Conservation (phyloP, 495 filamentous ascomycete genomes). For the Antarctomyces pellizariae region DNA sequence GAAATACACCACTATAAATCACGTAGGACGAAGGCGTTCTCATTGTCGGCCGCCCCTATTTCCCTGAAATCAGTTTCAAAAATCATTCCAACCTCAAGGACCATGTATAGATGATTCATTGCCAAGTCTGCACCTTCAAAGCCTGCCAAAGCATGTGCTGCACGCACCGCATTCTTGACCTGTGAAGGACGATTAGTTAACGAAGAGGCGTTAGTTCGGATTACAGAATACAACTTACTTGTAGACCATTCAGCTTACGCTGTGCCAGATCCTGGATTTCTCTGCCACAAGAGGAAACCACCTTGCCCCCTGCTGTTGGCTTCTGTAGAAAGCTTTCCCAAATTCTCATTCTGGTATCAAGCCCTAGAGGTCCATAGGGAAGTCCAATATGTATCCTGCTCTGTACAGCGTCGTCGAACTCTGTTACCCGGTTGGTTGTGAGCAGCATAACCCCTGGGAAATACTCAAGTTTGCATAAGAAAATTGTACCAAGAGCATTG, state of each 20-base stretch:
- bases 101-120: constrained; percentile 1
- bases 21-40: not conserved
- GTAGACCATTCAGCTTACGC: constrained; percentile 9
- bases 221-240: constrained; percentile 3
- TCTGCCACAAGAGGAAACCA: not conserved
- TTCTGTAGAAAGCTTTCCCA: constrained; percentile 4
- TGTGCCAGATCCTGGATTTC: constrained; percentile 5
- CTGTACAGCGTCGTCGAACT: constrained; percentile 10
- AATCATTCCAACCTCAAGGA: constrained; percentile 2
- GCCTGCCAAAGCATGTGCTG: constrained; percentile 8
- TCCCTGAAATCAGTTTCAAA: constrained; percentile 4
- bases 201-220: not conserved
- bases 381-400: constrained; percentile 7
- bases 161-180: constrained; percentile 11
- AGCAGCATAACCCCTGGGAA: constrained; percentile 10
- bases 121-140: constrained; percentile 2
- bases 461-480: constrained; percentile 10
- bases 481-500: constrained; percentile 7
- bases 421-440: constrained; percentile 8
- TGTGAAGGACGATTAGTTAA: constrained; percentile 5
- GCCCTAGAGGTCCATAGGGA: constrained; percentile 6
- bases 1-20: constrained; percentile 1
- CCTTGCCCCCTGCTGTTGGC: constrained; percentile 2
- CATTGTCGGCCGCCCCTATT: constrained; percentile 2
- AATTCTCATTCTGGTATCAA: constrained; percentile 1